Evolutionary conservation across 1,284 basidiomycete species (phyloP).

Genomic region (Cutaneotrichosporon dermatis): DNA sequence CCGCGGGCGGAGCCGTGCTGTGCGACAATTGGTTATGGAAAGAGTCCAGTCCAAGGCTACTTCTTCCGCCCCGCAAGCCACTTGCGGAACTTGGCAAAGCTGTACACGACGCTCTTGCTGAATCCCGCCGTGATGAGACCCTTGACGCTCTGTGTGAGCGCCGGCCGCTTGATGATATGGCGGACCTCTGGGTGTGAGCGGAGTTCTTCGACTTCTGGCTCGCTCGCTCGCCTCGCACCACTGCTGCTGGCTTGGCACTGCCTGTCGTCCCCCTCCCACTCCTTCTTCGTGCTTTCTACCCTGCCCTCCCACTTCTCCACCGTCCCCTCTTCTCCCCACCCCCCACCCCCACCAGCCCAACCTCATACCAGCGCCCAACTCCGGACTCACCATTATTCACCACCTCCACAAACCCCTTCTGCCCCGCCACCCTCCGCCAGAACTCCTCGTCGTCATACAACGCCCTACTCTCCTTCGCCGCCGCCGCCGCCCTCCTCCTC

Average conservation of each 20-base stretch:
- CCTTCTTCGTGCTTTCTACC: no score
- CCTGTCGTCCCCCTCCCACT: no score
- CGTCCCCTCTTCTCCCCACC: no score
- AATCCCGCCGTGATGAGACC: conserved; percentile 79
- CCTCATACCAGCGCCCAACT: no score
- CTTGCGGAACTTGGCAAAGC: conserved; percentile 70
- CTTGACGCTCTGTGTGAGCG: conserved; percentile 77
- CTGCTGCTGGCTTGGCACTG: no score
- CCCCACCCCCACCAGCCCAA: no score
- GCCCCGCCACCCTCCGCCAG: conserved; percentile 67
- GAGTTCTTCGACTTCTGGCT: not conserved
- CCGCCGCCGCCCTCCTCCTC: not conserved
- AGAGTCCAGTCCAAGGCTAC: not conserved
- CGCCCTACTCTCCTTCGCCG: not conserved
- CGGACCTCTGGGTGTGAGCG: conserved; percentile 58
- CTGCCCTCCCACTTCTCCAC: no score
- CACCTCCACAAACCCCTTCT: conserved; percentile 57
- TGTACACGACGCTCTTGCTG: conserved; percentile 71
- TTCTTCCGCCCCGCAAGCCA: conserved; percentile 58
- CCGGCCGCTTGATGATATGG: conserved; percentile 73
- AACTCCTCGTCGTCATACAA: conserved; percentile 62
- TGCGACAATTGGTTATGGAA: not conserved
- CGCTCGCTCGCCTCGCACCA: no score
- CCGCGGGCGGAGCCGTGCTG: no score
- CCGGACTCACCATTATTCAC: conserved; percentile 58